These are phyloP conservation scores for Artomyces pyxidatus DNA, from an alignment of 768 basidiomycete genomes.

Conservation along the genomic window DNA sequence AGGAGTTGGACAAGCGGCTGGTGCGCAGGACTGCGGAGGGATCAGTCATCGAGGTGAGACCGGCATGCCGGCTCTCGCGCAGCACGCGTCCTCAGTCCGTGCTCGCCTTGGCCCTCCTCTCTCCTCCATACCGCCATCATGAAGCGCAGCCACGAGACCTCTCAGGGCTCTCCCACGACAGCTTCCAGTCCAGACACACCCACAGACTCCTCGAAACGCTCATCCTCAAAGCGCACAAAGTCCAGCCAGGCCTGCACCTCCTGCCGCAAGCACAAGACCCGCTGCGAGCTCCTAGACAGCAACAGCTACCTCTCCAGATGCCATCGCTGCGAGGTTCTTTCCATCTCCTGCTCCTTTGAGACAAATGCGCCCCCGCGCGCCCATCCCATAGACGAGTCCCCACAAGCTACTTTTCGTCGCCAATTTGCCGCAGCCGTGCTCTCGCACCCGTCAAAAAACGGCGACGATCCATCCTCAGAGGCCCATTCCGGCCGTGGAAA, in stretches of 20 bases:
- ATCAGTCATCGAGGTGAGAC: not conserved
- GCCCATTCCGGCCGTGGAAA: slow-evolving; percentile 9
- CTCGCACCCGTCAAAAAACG: not conserved
- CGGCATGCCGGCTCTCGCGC: not conserved
- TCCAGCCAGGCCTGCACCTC: slow-evolving; percentile 30
- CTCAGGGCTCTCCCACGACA: not conserved
- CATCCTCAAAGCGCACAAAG: slow-evolving; percentile 10
- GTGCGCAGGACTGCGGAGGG: too few relatives aligned
- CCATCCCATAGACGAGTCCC: slow-evolving; percentile 16
- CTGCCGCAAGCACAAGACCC: slow-evolving; percentile 41
- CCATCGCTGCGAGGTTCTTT: slow-evolving; percentile 43
- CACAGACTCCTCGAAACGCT: not conserved
- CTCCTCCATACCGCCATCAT: too few relatives aligned
- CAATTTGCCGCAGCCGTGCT: not conserved
- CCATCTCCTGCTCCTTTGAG: slow-evolving; percentile 39
- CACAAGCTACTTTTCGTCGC: not conserved
- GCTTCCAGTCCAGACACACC: not conserved
- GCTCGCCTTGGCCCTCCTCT: too few relatives aligned
- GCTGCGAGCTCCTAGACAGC: slow-evolving; percentile 41
- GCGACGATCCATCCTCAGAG: slow-evolving; percentile 5
- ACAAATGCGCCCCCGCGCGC: slow-evolving; percentile 20
- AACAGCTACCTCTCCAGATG: slow-evolving; percentile 27
- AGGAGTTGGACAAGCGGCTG: too few relatives aligned
- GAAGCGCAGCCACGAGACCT: slow-evolving; percentile 6
- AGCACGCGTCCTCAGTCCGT: too few relatives aligned